phyloP scores from a whole-genome alignment of 129 eudicot genomes.

The Centella asiatica region DNA sequence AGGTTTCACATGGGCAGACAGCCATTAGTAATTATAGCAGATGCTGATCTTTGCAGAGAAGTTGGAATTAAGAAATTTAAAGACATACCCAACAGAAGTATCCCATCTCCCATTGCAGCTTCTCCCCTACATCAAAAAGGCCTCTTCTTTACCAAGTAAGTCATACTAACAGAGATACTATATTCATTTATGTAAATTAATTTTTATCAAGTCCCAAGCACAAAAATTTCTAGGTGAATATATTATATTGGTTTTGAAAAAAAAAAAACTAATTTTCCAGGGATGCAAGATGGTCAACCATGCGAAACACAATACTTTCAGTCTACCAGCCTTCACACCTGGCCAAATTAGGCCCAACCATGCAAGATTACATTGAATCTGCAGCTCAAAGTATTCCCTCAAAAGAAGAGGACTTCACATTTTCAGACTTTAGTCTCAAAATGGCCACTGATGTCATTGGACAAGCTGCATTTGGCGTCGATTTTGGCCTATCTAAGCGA shows the following conservation, averaged over 20 bases:
- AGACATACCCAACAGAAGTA: slow-evolving; percentile 69
- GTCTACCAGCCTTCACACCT: slow-evolving; percentile 92
- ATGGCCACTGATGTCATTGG: slow-evolving; percentile 88
- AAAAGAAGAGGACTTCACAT: slow-evolving; percentile 32
- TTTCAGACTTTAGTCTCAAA: slow-evolving; percentile 61
- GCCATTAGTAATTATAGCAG: slow-evolving; percentile 80
- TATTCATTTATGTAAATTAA: too few species aligned
- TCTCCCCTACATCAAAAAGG: slow-evolving; percentile 95
- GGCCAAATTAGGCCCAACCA: slow-evolving; percentile 68
- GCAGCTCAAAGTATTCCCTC: slow-evolving; percentile 34
- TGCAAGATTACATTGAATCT: slow-evolving; percentile 66
- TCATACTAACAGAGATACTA: background rate
- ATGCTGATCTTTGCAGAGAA: slow-evolving; percentile 85
- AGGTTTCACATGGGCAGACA: slow-evolving; percentile 99
- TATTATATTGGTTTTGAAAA: background rate
- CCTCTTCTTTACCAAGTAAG: slow-evolving; percentile 74
- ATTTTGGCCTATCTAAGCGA: slow-evolving; percentile 76
- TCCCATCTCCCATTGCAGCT: slow-evolving; percentile 86
- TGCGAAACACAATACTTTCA: slow-evolving; percentile 86
- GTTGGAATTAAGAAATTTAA: slow-evolving; percentile 93
- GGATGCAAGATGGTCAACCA: slow-evolving; percentile 90
- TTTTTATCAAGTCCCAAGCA: too few species aligned
- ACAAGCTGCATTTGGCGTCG: slow-evolving; percentile 82
- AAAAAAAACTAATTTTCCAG: slow-evolving; percentile 22
- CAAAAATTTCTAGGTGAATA: background rate